A percentile compares a stretch with the other conserved stretches of the same genome.
Evolutionary conservation across 495 filamentous ascomycete species (phyloP).

Genomic region (Thozetella sp.): DNA sequence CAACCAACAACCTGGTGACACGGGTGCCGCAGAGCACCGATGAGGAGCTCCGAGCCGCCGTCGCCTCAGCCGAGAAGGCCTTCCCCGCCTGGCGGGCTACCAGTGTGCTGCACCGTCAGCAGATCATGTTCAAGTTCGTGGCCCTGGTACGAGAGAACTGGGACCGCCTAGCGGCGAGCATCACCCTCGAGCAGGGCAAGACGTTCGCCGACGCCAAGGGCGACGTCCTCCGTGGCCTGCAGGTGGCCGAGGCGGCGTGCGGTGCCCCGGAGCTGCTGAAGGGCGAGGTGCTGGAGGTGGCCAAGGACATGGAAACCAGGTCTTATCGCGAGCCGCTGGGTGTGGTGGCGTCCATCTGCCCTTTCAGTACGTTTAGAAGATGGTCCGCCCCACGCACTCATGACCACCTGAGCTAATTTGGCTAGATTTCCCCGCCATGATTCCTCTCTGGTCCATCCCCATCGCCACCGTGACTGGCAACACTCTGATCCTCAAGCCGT

Average conservation of each 20-base stretch:
- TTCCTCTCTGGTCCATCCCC: constrained; percentile 96
- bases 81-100: constrained; percentile 87
- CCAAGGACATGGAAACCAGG: constrained; percentile 98
- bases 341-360: constrained; percentile 95
- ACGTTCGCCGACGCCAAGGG: constrained; percentile 95
- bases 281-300: constrained; percentile 93
- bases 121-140: constrained; percentile 98
- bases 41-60: constrained; percentile 84
- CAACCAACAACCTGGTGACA: constrained; percentile 97
- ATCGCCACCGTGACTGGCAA: constrained; percentile 95
- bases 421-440: constrained; percentile 99
- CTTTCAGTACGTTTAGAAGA: constrained; percentile 84
- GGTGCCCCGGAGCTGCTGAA: constrained; percentile 92
- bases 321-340: constrained; percentile 92
- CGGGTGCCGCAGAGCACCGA: constrained; percentile 96
- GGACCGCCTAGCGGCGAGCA: constrained; percentile 93
- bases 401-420: too few species aligned
- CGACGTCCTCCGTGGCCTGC: constrained; percentile 91
- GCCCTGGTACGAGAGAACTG: constrained; percentile 89
- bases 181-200: constrained; percentile 98
- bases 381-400: constrained; percentile 3
- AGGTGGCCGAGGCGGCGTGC: constrained; percentile 96
- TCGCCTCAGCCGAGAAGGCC: constrained; percentile 84
- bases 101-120: constrained; percentile 82
- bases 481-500: constrained; percentile 93